These are phyloP conservation scores for Pleurotus pulmonarius DNA, from an alignment of 768 basidiomycete species.

Conservation along the genomic window DNA sequence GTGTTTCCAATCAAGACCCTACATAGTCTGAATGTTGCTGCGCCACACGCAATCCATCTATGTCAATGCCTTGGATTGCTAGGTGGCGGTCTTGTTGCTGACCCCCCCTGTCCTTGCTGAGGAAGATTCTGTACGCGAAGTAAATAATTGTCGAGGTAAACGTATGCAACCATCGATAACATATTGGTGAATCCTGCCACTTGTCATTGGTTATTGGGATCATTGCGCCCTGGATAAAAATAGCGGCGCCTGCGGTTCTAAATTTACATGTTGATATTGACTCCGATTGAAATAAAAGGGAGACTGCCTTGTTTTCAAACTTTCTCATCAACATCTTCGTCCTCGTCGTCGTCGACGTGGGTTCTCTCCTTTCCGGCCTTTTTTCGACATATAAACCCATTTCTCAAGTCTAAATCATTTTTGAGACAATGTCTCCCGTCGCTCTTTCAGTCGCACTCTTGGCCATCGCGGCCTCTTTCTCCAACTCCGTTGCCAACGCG, in stretches of 20 bases:
- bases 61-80: too few relatives aligned
- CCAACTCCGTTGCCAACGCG: slow-evolving; percentile 21
- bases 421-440: slow-evolving; percentile 38
- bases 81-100: too few relatives aligned
- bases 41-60: too few relatives aligned
- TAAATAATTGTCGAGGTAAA: too few relatives aligned
- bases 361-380: background rate
- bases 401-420: background rate
- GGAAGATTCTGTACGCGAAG: too few relatives aligned
- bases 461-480: slow-evolving; percentile 25
- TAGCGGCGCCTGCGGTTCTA: background rate
- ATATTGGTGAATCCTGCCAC: too few relatives aligned
- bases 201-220: background rate
- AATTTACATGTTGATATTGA: background rate
- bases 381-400: background rate
- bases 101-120: too few relatives aligned
- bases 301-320: background rate
- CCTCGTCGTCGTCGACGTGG: background rate
- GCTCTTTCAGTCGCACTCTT: slow-evolving; percentile 34
- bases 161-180: too few relatives aligned
- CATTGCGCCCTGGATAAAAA: background rate
- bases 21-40: too few relatives aligned
- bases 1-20: too few relatives aligned
- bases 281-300: background rate
- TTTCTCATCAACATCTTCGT: background rate